phyloP scores from a whole-genome alignment of 2,329 filamentous ascomycete species.

The Emmonsiellopsis sp. region DNA sequence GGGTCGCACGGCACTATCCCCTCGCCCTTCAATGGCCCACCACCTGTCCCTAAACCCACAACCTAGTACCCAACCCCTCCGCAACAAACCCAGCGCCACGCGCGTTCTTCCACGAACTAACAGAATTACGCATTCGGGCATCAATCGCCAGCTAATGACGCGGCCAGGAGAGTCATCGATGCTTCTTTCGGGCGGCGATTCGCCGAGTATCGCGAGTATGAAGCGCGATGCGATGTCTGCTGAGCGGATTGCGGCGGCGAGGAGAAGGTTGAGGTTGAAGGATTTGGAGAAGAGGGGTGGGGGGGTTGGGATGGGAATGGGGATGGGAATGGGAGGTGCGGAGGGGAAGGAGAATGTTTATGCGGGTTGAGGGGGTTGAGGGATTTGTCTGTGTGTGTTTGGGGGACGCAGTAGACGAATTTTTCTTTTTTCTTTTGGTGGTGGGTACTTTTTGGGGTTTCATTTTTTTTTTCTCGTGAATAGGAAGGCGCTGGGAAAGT shows the following conservation, averaged over 20 bases:
- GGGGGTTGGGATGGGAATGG: no score
- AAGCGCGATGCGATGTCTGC: conserved; percentile 19
- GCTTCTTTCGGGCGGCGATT: not conserved
- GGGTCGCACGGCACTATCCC: conserved; percentile 17
- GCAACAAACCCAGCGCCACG: not conserved
- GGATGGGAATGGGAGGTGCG: not conserved
- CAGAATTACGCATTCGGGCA: conserved; percentile 1
- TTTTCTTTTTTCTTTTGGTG: not conserved
- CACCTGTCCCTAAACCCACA: conserved; percentile 15
- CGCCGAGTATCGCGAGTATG: not conserved
- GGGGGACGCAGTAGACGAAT: not conserved
- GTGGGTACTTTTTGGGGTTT: not conserved
- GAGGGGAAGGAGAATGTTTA: conserved; percentile 27
- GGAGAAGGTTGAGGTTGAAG: conserved; percentile 26
- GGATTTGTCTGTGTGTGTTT: conserved; percentile 4
- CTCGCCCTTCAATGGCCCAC: conserved; percentile 20
- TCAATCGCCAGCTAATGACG: conserved; percentile 6
- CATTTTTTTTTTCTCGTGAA: not conserved
- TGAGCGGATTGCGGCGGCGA: conserved; percentile 26
- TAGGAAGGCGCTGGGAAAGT: not conserved
- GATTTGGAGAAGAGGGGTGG: conserved; percentile 13
- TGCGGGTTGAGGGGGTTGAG: no score
- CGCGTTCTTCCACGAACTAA: not conserved
- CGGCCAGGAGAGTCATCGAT: not conserved
- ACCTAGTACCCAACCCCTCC: not conserved